A percentile compares a stretch with the other conserved stretches of the same genome.
Evolutionary conservation across 1,284 basidiomycete genomes (phyloP).

Genomic region (Apiotrichum akiyoshidainum): DNA sequence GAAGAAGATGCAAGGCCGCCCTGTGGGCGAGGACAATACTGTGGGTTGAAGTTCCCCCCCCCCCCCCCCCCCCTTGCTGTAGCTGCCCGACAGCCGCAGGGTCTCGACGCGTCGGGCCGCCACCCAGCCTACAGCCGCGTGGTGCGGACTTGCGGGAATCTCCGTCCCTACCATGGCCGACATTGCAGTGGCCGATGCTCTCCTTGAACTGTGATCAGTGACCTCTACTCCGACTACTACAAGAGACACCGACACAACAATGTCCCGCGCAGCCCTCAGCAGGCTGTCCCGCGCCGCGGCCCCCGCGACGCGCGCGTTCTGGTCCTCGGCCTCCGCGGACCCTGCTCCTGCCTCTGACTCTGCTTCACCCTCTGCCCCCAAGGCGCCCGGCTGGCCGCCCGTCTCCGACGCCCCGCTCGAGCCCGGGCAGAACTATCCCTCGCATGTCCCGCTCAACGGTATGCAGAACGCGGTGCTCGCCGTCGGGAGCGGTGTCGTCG

Average conservation of each 20-base stretch:
- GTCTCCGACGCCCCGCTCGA: not conserved
- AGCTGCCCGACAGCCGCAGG: too few relatives aligned
- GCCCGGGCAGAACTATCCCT: conserved; percentile 54
- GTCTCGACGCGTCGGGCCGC: too few relatives aligned
- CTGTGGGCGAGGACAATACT: too few relatives aligned
- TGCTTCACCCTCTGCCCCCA: not conserved
- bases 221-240: too few relatives aligned
- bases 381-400: not conserved
- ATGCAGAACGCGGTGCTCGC: conserved; percentile 83
- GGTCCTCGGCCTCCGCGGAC: not conserved
- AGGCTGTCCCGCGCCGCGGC: not conserved
- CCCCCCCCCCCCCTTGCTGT: too few relatives aligned
- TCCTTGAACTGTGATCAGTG: not conserved
- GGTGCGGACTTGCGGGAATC: too few relatives aligned
- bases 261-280: too few relatives aligned
- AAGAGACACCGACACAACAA: not conserved
- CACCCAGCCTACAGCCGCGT: too few relatives aligned
- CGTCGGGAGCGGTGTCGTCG: conserved; percentile 78
- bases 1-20: too few relatives aligned
- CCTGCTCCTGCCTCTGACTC: not conserved
- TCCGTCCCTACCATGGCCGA: too few relatives aligned
- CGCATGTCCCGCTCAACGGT: conserved; percentile 74
- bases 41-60: too few relatives aligned
- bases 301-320: not conserved
- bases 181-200: too few relatives aligned